Evolutionary conservation across 495 filamentous ascomycete genomes (phyloP), one percentile per base, ranked within the genome.

Genomic region (Penicillium bialowiezense): DNA sequence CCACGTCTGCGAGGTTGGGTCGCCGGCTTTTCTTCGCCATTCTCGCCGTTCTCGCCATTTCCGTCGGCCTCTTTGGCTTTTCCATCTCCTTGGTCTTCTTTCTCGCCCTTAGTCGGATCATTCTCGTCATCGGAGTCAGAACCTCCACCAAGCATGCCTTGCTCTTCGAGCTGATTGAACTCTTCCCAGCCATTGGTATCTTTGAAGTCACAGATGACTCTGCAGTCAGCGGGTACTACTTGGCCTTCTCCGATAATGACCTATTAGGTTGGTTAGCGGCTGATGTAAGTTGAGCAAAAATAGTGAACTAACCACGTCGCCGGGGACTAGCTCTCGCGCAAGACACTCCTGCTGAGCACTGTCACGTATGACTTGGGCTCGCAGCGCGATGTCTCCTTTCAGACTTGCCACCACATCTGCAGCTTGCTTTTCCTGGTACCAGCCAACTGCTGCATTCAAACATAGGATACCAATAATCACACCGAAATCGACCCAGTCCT

Each of bases 351-450:
- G 70, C 54, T 89, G 79, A 28, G 71, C 59, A 7, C 81, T 81
- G 56, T 89, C 76, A 48, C 87, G 85, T 42, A 90, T 65, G 29
- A 87, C 84, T 45, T 71, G 72, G 1, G 85, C 82, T 55, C 80
- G 82, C 81, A 91, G 81, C 43, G 87, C 87, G 64, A 91, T 91
- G 54, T 90, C 87, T 57, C 87, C 87, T 60, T 89, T 90, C 10
- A 91, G 73, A 62, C 78, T 83, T 9, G 86, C 85, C 52, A 91
- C 87, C 39, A 91, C 85, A 70, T 91, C 87, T 20, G 85, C 87
- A 31, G 87, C 87, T 65, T 89, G 86, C 63, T 89, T 90, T 64
- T 91, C 87, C 59, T 91, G 87, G 59, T 90, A 91, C 81, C 86
- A 91, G 56, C 87, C 87, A 52, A 90, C 87, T 44, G 71, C 50